Conservation (phyloP, 2,329 filamentous ascomycete genomes). For the Coleophoma eucalyptorum region DNA sequence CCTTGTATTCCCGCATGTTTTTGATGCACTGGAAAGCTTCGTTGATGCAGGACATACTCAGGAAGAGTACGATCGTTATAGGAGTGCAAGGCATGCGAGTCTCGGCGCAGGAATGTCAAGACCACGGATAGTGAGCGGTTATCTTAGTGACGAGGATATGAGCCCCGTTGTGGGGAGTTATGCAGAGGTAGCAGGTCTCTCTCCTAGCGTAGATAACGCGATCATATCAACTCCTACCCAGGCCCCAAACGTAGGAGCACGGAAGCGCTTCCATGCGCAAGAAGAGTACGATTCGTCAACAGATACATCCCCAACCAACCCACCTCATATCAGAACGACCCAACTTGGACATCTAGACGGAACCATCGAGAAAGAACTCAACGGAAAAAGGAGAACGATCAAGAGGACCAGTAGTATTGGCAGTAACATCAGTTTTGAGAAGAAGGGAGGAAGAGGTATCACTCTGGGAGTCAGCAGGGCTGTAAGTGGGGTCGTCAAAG, state of each 20-base stretch:
- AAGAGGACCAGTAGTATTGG: conserved; percentile 19
- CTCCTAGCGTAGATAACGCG: conserved; percentile 5
- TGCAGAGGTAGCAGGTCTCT: conserved; percentile 7
- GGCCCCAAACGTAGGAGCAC: conserved; percentile 6
- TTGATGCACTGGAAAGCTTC: conserved; percentile 78
- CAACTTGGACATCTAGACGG: background rate
- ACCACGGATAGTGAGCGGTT: conserved; percentile 8
- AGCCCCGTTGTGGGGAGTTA: conserved; percentile 10
- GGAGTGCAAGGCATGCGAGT: conserved; percentile 21
- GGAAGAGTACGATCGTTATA: conserved; percentile 57
- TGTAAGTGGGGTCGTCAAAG: conserved; percentile 14
- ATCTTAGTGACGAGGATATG: conserved; percentile 18
- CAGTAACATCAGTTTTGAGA: conserved; percentile 21
- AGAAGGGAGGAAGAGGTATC: conserved; percentile 16
- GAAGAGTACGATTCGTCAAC: conserved; percentile 8
- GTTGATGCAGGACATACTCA: conserved; percentile 52
- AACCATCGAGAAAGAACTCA: background rate
- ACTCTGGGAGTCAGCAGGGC: conserved; percentile 20
- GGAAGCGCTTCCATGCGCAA: conserved; percentile 12
- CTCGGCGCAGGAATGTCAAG: conserved; percentile 13
- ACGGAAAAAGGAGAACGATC: conserved; percentile 11
- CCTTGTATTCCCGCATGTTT: conserved; percentile 83
- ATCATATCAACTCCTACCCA: background rate
- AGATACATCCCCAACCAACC: conserved; percentile 15
- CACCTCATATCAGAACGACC: conserved; percentile 5